Percentiles rank a stretch among this genome's conserved stretches.
Conservation (phyloP, 371 early-diverging fungal species). For the Circinella umbellata region DNA sequence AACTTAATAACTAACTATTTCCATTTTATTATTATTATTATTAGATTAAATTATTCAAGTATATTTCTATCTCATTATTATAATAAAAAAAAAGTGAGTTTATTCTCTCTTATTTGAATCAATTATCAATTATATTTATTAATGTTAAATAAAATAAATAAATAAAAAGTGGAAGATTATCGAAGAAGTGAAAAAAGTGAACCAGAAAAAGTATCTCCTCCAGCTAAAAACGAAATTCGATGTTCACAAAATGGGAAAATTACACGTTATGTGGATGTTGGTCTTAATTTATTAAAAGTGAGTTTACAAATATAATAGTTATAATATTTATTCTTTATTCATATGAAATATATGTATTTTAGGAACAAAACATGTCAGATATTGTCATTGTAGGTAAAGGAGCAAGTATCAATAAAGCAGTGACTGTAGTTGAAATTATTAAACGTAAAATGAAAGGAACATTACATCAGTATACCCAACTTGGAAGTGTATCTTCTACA, state of each 20-base stretch:
- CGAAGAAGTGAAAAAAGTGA: constrained; percentile 30
- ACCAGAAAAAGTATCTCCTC: constrained; percentile 24
- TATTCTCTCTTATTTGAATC: neutral
- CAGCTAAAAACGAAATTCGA: constrained; percentile 50
- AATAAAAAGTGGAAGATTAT: constrained; percentile 45
- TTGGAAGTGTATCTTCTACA: constrained; percentile 54
- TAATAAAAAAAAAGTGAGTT: too few species aligned
- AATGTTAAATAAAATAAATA: neutral
- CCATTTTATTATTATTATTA: too few species aligned
- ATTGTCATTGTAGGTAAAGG: constrained; percentile 55
- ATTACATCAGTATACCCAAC: constrained; percentile 65
- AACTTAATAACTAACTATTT: too few species aligned
- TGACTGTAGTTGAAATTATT: constrained; percentile 69
- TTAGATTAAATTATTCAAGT: too few species aligned
- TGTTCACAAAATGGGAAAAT: constrained; percentile 42
- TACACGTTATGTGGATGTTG: constrained; percentile 38
- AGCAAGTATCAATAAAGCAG: constrained; percentile 61
- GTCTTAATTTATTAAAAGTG: constrained; percentile 42
- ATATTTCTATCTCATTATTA: too few species aligned
- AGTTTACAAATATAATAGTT: neutral
- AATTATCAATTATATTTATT: neutral
- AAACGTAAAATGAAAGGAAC: constrained; percentile 63
- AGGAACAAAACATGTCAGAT: constrained; percentile 20
- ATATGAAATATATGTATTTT: neutral
- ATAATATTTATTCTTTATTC: neutral